Conservation (phyloP, 2,329 filamentous ascomycete genomes). For the Drechslerella stenobrocha region DNA sequence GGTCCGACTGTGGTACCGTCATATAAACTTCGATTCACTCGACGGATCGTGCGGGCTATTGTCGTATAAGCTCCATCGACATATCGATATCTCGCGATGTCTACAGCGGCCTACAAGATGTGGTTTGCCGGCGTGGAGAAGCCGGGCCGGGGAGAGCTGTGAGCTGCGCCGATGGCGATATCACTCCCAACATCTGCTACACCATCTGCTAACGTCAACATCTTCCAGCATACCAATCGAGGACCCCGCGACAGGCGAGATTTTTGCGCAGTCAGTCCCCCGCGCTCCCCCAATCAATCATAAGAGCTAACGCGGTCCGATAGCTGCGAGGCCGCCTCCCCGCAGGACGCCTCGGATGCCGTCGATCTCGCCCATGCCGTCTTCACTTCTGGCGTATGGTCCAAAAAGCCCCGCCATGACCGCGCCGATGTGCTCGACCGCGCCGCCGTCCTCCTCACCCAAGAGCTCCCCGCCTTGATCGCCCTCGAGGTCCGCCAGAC, state of each 20-base stretch:
- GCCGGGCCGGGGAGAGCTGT: slow-evolving; percentile 59
- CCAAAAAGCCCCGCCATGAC: slow-evolving; percentile 61
- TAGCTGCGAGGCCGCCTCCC: slow-evolving; percentile 60
- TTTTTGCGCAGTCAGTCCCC: slow-evolving; percentile 59
- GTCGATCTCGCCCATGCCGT: slow-evolving; percentile 57
- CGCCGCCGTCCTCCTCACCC: slow-evolving; percentile 62
- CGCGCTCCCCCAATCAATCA: not conserved
- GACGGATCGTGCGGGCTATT: no score
- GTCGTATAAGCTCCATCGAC: no score
- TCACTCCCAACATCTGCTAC: slow-evolving; percentile 24
- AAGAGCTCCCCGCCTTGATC: slow-evolving; percentile 63
- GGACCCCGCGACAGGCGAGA: slow-evolving; percentile 61
- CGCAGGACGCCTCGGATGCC: slow-evolving; percentile 57
- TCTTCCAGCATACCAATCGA: slow-evolving; percentile 60
- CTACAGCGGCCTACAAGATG: slow-evolving; percentile 5
- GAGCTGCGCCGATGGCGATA: slow-evolving; percentile 52
- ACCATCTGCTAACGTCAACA: slow-evolving; percentile 46
- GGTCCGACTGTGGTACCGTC: no score
- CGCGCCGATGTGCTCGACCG: slow-evolving; percentile 67
- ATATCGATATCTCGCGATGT: no score
- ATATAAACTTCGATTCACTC: no score
- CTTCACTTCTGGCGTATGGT: slow-evolving; percentile 63
- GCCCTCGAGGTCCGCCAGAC: slow-evolving; percentile 69
- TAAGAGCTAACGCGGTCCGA: no score
- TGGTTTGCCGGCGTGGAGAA: slow-evolving; percentile 58